phyloP scores from a whole-genome alignment of 805 yeast genomes.

The Danielia reshetovae region DNA sequence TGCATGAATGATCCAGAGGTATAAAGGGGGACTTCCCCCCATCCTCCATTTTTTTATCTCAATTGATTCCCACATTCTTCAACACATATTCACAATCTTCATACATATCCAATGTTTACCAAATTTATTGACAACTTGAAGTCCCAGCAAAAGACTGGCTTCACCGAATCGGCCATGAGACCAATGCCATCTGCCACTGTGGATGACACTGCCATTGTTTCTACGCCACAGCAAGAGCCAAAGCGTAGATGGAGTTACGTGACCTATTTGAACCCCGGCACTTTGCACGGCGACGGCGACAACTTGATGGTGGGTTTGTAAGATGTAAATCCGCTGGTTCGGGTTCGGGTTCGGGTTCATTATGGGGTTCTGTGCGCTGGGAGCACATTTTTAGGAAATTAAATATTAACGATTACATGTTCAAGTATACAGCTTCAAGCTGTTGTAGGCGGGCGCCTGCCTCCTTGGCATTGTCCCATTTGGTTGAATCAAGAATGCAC shows the following conservation, averaged over 20 bases:
- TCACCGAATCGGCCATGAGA: slow-evolving; percentile 4
- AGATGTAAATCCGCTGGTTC: no score
- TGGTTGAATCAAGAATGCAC: not conserved
- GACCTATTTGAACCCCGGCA: slow-evolving; percentile 16
- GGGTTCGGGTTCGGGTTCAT: no score
- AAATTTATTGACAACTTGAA: slow-evolving; percentile 14
- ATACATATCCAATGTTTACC: slow-evolving; percentile 5
- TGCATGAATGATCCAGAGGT: no score
- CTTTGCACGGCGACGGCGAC: slow-evolving; percentile 18
- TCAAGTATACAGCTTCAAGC: not conserved
- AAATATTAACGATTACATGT: not conserved
- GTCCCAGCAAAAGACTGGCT: slow-evolving; percentile 2
- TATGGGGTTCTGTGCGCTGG: not conserved
- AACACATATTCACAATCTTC: not conserved
- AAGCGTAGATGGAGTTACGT: slow-evolving; percentile 19
- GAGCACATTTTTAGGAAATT: not conserved
- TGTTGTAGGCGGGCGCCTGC: not conserved
- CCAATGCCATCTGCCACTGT: slow-evolving; percentile 1
- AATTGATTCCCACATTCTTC: no score
- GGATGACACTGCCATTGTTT: slow-evolving; percentile 8
- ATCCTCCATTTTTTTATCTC: no score
- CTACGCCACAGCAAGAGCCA: slow-evolving; percentile 3
- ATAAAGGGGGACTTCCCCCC: slow-evolving; percentile 1
- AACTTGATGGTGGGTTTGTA: slow-evolving; percentile 18
- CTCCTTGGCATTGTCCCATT: slow-evolving; percentile 1